Conservation (phyloP, 805 yeast genomes). For the Candida corydali region DNA sequence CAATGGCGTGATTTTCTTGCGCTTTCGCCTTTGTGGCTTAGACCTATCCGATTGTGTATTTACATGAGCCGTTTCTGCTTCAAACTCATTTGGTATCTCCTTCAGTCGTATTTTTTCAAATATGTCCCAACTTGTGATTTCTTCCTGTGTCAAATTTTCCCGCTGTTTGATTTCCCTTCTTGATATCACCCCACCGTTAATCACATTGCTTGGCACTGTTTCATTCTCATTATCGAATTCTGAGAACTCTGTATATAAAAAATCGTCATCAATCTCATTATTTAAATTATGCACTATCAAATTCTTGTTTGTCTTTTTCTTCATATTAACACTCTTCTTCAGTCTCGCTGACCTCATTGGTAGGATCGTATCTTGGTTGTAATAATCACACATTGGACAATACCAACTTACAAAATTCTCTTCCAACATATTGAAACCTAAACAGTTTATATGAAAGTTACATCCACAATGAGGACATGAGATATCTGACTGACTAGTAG, state of each 20-base stretch:
- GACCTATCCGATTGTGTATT: neutral
- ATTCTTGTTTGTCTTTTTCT: neutral
- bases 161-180: constrained; percentile 29
- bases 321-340: too few relatives aligned
- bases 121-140: constrained; percentile 30
- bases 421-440: constrained; percentile 4
- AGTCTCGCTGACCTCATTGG: constrained; percentile 4
- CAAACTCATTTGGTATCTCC: neutral
- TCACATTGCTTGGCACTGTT: constrained; percentile 9
- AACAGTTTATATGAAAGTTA: constrained; percentile 7
- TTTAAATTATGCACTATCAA: constrained; percentile 26
- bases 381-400: constrained; percentile 49
- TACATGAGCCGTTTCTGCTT: neutral
- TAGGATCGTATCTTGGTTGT: constrained; percentile 28
- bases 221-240: constrained; percentile 3
- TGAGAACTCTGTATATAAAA: constrained; percentile 20
- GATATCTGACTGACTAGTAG: neutral
- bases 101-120: neutral
- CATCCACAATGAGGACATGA: constrained; percentile 7
- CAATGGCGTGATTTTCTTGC: constrained; percentile 10
- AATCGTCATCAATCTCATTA: constrained; percentile 28
- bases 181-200: constrained; percentile 37
- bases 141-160: constrained; percentile 29
- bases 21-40: constrained; percentile 14
- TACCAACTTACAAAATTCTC: constrained; percentile 31